Percentiles rank a stretch among this genome's conserved stretches.
Evolutionary conservation across 2,329 filamentous ascomycete genomes (phyloP).

Genomic region (Podosphaera xanthii): DNA sequence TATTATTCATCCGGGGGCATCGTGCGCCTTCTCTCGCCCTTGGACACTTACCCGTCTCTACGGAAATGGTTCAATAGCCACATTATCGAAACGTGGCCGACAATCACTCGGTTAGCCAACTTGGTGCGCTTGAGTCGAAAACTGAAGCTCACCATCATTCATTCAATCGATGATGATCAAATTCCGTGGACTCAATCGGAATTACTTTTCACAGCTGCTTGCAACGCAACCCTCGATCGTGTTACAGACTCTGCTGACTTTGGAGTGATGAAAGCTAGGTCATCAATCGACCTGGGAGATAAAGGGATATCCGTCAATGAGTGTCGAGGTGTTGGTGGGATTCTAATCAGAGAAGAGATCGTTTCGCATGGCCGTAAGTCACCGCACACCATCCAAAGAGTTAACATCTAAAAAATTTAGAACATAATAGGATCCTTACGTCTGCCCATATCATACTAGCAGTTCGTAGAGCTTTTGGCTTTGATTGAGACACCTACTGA

Average conservation of each 20-base stretch:
- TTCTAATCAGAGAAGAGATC: constrained; percentile 16
- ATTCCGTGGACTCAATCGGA: constrained; percentile 55
- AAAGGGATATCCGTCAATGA: constrained; percentile 14
- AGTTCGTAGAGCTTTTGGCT: neutral
- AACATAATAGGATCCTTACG: constrained; percentile 47
- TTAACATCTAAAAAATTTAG: constrained; percentile 19
- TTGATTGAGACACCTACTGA: neutral
- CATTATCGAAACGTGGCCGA: constrained; percentile 66
- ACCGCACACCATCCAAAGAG: neutral
- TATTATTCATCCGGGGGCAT: constrained; percentile 57
- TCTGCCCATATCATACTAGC: constrained; percentile 41
- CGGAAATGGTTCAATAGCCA: constrained; percentile 34
- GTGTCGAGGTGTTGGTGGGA: constrained; percentile 14
- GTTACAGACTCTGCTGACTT: constrained; percentile 12
- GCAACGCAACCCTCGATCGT: constrained; percentile 24
- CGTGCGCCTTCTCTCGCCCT: constrained; percentile 56
- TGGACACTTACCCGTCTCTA: constrained; percentile 42
- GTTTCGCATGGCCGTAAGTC: constrained; percentile 15
- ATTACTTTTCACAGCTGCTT: constrained; percentile 36
- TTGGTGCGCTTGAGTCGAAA: constrained; percentile 28
- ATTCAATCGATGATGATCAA: constrained; percentile 60
- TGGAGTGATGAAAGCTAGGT: constrained; percentile 13
- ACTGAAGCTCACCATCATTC: constrained; percentile 49
- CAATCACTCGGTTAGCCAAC: constrained; percentile 38
- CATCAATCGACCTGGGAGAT: constrained; percentile 14